Conservation (phyloP, 257 asterid species). For the Solanum medicagineum region DNA sequence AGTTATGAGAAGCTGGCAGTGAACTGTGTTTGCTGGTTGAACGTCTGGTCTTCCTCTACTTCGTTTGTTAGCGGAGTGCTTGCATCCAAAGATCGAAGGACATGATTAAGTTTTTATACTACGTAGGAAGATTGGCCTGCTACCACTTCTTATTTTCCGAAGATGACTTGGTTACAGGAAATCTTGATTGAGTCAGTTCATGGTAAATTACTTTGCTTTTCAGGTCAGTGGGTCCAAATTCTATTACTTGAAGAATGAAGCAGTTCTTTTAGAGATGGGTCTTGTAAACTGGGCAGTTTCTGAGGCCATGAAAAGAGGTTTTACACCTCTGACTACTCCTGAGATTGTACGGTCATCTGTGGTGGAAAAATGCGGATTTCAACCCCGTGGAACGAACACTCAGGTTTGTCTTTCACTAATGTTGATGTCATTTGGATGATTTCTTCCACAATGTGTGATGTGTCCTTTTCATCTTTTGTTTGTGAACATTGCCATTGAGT, state of each 20-base stretch:
- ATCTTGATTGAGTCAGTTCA: background rate
- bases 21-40: background rate
- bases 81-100: background rate
- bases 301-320: constrained; percentile 86
- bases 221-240: constrained; percentile 96
- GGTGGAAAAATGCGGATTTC: constrained; percentile 95
- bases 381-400: constrained; percentile 96
- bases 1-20: background rate
- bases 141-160: background rate
- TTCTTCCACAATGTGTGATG: background rate
- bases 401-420: constrained; percentile 40
- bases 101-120: background rate
- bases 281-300: constrained; percentile 91
- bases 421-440: background rate
- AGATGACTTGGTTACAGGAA: background rate
- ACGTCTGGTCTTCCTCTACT: background rate
- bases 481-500: background rate
- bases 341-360: constrained; percentile 90
- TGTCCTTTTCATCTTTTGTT: background rate
- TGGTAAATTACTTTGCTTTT: background rate
- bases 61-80: background rate
- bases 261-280: constrained; percentile 80
- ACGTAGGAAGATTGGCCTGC: background rate
- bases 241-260: constrained; percentile 94
- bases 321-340: constrained; percentile 83